Evolutionary conservation across 768 basidiomycete genomes (phyloP), one percentile per base, ranked within the genome.

Genomic region (Omphalotus guepiniiformis): DNA sequence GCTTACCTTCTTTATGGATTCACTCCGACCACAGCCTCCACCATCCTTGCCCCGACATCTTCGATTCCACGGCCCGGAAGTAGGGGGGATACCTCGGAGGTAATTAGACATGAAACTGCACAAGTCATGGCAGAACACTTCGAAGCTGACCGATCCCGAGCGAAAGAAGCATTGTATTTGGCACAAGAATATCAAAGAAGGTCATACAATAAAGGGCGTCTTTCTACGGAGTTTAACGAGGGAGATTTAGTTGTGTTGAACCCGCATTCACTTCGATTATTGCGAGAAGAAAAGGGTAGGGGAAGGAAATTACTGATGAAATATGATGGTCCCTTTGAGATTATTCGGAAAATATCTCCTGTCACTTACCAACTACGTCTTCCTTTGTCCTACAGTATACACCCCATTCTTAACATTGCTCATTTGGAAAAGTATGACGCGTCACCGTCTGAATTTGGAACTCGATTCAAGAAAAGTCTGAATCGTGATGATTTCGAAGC

Each of bases 311-410:
- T 68, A 3, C 32, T 63, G 22, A 52, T 52, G 28, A 54, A 51
- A 29, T 65, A 64, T 37, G 60, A 65, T 19, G 63, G 67, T 0
- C 67, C 65, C 0, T 69, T 65, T 41, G 58, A 65, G 40, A 57
- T 68, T 1, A 16, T 53, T 0, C 27, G 52, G 36, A 65, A 65
- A 43, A 7, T 68, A 0, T 60, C 59, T 34, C 51, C 58, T 0
- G 55, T 62, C 0, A 54, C 63, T 8, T 68, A 70, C 45, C 57
- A 50, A 2, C 28, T 68, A 1, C 42, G 61, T 2, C 16, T 68
- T 9, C 68, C 68, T 1, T 49, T 47, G 0, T 59, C 60, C 0
- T 63, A 64, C 49, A 48, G 54, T 2, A 66, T 62, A 2, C 63
- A 68, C 46, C 63, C 63, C 4, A 53, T 70, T 2, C 23, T 70